Conservation (phyloP, 225 moss, liverwort and hornwort genomes). For the Physcomitrium patens region DNA sequence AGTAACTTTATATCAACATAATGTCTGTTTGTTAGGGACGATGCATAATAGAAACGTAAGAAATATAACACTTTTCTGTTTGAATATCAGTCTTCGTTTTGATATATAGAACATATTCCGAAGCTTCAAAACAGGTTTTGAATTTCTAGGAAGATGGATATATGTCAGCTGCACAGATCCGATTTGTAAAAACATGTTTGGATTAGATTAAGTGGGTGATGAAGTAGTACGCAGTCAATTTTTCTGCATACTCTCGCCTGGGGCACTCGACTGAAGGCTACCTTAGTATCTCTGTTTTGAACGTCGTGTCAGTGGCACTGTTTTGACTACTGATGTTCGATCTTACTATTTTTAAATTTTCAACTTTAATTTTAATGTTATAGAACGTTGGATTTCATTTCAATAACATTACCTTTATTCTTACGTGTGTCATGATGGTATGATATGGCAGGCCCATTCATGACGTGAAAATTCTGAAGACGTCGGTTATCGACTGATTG, state of each 20-base stretch:
- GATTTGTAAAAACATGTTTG: neutral
- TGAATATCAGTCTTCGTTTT: neutral
- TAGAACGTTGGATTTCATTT: neutral
- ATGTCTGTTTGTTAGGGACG: neutral
- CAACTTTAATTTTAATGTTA: neutral
- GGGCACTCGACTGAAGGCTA: constrained; percentile 11
- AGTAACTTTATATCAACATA: constrained; percentile 15
- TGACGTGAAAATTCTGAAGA: constrained; percentile 63
- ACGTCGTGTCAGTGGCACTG: neutral
- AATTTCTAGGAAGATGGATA: constrained; percentile 7
- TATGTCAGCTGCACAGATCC: neutral
- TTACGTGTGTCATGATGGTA: constrained; percentile 12
- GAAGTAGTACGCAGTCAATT: neutral
- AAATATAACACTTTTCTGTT: constrained; percentile 6
- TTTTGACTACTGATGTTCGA: neutral
- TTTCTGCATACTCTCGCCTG: neutral
- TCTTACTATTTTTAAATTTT: neutral
- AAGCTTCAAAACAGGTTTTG: constrained; percentile 4
- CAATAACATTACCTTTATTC: constrained; percentile 8
- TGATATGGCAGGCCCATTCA: constrained; percentile 58
- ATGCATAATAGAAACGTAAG: neutral
- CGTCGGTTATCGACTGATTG: constrained; percentile 48
- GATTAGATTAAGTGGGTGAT: constrained; percentile 6
- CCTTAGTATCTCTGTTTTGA: neutral
- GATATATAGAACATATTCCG: neutral